Evolutionary conservation across 371 early-diverging fungal genomes (phyloP), one percentile per base, ranked within the genome.

Genomic region (Zychaea mexicana): DNA sequence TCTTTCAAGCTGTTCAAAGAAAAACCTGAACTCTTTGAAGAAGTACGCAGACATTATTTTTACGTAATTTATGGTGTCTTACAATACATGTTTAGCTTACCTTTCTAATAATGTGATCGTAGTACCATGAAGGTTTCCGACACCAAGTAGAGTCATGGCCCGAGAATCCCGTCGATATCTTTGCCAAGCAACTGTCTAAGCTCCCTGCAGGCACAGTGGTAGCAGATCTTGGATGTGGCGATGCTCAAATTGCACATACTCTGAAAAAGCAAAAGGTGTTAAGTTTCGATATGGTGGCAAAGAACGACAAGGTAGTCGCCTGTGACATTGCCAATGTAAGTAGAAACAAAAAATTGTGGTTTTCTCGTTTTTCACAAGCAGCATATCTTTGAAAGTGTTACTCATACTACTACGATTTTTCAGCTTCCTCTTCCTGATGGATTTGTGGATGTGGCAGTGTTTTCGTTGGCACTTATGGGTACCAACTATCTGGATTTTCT

Each of bases 181-280:
- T 97, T 67, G 90, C 97, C 55, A 70, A 81, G 2, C 83, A 91
- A 52, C 76, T 98, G 10, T 68, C 72, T n/a, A 66, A 73, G 24
- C 69, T 79, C 32, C 79, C 86, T 38, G 71, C 73, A 58, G 73
- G 66, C 38, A 79, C 83, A 0, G 79, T 91, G 2, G 85, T 98
- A 55, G 99, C 97, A 2, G 99, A 99, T 81, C 70, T 99, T 69
- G 99, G 99, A 1, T 99, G 99, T 72, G 99, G 99, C 8, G 98
- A 96, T 68, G 99, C 96, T 15, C 88, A 88, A 76, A 84, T 99
- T 67, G 92, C 96, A 1, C 81, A 87, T 53, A 82, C 85, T 10
- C 78, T 98, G 52, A 82, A 77, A n/a, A 76, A 77, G 46, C 78
- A 81, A 22, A 83, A 81, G n/a, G 90, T 98, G 21, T 86, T 94